Evolutionary conservation across 2,329 filamentous ascomycete genomes (phyloP).

Genomic region (Fusarium mundagurra): DNA sequence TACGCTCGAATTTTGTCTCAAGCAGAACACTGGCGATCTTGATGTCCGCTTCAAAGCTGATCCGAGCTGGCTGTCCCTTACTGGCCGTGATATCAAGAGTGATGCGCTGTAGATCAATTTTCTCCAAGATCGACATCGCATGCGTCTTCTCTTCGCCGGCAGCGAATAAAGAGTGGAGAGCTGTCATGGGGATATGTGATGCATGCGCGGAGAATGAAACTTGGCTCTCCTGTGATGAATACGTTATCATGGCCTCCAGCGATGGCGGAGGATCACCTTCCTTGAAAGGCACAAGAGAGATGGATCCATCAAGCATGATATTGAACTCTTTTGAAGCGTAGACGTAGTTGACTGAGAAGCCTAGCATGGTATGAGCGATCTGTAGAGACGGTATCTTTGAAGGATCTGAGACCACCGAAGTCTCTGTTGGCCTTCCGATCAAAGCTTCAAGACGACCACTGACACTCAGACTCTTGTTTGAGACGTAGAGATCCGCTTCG

Average conservation of each 20-base stretch:
- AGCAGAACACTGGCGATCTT: accelerated
- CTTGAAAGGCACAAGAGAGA: accelerated
- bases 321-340: accelerated
- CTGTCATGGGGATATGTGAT: not conserved
- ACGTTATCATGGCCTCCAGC: not conserved
- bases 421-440: not conserved
- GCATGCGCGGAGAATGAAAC: accelerated
- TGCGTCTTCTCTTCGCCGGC: not conserved
- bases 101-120: not conserved
- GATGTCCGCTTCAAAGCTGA: accelerated
- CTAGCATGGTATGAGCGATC: accelerated
- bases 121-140: not conserved
- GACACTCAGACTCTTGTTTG: accelerated
- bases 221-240: not conserved
- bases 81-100: accelerated
- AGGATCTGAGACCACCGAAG: accelerated
- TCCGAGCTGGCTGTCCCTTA: accelerated
- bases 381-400: not conserved
- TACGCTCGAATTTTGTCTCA: not conserved
- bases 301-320: accelerated
- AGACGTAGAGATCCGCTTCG: accelerated
- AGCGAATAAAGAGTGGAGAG: accelerated
- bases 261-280: accelerated
- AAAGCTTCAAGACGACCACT: not conserved
- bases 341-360: accelerated